Base-by-base conservation (phyloP, 108 stramenopile species). In the Nitzschia putrida region DNA sequence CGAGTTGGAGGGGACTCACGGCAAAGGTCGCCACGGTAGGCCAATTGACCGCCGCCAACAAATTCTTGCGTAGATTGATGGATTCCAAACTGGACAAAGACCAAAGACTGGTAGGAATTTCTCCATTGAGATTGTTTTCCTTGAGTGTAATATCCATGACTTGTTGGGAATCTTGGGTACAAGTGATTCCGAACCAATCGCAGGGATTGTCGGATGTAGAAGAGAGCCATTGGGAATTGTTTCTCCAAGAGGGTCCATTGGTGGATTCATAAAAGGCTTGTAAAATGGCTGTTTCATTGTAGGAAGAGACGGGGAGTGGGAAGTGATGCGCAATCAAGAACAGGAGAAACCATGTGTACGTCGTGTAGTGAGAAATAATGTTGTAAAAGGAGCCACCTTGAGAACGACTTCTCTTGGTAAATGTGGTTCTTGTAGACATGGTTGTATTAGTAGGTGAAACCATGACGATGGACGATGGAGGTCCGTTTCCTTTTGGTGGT, bases 121-220 rank as follows among this genome's bases (percentile, higher is more conserved):
- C 25, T n/a, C 82, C 81, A 60, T 81, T 77, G 55, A 89, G 59
- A 34, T 76, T 80, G 69, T 89, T 89, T 68, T 71, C 77, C 0
- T 67, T 57, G 57, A 89, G 26, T 53, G 83, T 70, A 51, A 89
- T 38, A 39, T 52, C 24, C 16, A 21, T 53, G 10, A 66, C 66
- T 53, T 53, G 21, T 29, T 71, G 44, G 0, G 69, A 50, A 13
- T 29, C 42, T 14, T 44, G 13, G 3, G 51, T 45, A 20, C 69
- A 71, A 1, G 44, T 23, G 49, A 71, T 50, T 8, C 69, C 69
- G 34, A 37, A 58, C 69, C 69, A 71, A 22, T 59, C 45, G 57
- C 69, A 71, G 47, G 47, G n/a, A 49, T 16, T 49, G 18, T 49
- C 18, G 47, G 47, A 1, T 1, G 47, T 18, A 6, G 47, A 11